Conservation (phyloP, 257 asterid genomes). For the Fraxinus excelsior region DNA sequence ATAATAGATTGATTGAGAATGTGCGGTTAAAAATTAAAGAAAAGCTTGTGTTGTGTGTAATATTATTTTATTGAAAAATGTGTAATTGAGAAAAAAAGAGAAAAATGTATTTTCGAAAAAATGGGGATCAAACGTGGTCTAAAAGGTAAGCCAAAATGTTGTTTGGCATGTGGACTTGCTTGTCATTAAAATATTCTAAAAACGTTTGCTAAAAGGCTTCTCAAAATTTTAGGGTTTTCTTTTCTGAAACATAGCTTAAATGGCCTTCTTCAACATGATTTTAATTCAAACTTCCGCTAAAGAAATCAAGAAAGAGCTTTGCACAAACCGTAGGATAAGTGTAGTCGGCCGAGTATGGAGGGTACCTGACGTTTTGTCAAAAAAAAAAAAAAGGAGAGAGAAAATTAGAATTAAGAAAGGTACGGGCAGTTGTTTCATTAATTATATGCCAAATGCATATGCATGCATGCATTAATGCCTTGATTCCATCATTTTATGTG, state of each 20-base stretch:
- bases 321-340: constrained; percentile 81
- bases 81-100: too few species aligned
- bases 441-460: neutral
- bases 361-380: constrained; percentile 59
- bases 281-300: neutral
- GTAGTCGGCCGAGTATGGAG: constrained; percentile 76
- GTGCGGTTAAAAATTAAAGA: too few species aligned
- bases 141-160: neutral
- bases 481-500: neutral
- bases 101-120: too few species aligned
- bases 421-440: neutral
- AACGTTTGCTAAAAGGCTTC: neutral
- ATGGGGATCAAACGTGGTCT: too few species aligned
- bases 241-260: neutral
- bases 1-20: too few species aligned
- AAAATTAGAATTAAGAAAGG: neutral
- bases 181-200: neutral
- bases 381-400: neutral
- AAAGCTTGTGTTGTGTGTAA: too few species aligned
- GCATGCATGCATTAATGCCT: neutral
- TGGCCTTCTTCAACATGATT: neutral
- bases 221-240: neutral
- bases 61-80: too few species aligned
- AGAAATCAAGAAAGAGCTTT: constrained; percentile 1
- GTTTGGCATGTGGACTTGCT: neutral